Base-by-base conservation (phyloP, 768 basidiomycete genomes). In the Amanita muscaria region DNA sequence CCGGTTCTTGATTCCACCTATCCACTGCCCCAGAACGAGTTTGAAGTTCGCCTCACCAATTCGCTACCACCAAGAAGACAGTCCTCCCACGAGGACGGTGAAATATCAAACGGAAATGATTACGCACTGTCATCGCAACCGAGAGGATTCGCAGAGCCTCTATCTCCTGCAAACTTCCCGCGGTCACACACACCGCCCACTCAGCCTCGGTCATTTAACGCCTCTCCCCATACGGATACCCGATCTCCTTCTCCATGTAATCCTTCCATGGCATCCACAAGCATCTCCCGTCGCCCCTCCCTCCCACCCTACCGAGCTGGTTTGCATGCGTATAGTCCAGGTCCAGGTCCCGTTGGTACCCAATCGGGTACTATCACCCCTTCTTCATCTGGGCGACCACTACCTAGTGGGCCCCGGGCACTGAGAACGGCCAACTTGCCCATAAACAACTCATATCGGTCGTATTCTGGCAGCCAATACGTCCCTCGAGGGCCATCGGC, bases 21-120 rank as follows among this genome's bases (percentile, higher is more conserved):
- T 12, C 6, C 27, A 6, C 12, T 12, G 12, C 27, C 7, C 27
- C 6, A 6, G 27, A 29, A 29, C 12, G 27, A 29, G 12, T 6
- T 29, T 29, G 12, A 6, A 6, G 27, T 29, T 29, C 7, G 12
- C 27, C 27, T 29, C 12, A 12, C 27, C 27, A 6, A 29, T 6
- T 29, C 27, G 7, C 27, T 29, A 29, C 7, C 12, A 6, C 27
- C 27, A 29, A 29, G 27, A 31, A 18, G 49, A 34, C 48, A 62
- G 59, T n/a, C 59, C 0, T 67, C 72, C 4, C 72, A 70, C 21
- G 76, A 77, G 54, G 76, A 77, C 32, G 75, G 74, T 3, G 76
- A 77, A 55, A 76, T 77, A 44, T 54, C 54, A 0, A 68, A 55
- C n/a, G n/a, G n/a, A n/a, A n/a, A n/a, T 32, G 57, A 29, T 12